Conservation (phyloP, 78 protist species). For the Isochrysis galbana region DNA sequence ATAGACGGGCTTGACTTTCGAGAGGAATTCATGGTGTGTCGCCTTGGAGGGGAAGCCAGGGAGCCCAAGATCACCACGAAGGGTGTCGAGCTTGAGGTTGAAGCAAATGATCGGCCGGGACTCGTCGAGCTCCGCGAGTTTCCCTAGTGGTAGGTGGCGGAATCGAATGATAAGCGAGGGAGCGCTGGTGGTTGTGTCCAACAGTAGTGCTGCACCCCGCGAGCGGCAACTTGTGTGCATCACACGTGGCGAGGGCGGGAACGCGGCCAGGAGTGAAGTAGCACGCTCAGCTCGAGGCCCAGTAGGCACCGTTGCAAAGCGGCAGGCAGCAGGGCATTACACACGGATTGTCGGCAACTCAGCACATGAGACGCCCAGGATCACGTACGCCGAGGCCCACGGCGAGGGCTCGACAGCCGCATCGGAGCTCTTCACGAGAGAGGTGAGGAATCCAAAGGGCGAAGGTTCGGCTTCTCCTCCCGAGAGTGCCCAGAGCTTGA, state of each 20-base stretch:
- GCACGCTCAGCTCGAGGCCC: too few relatives aligned
- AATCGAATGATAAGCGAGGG: too few relatives aligned
- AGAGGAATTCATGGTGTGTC: not conserved
- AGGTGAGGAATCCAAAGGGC: not conserved
- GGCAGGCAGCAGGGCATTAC: too few relatives aligned
- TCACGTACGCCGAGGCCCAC: not conserved
- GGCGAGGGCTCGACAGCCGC: not conserved
- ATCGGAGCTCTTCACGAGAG: not conserved
- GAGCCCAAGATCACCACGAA: conserved; percentile 15
- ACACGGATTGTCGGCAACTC: not conserved
- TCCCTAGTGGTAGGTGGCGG: too few relatives aligned
- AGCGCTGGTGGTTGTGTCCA: too few relatives aligned
- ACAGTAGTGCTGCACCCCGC: too few relatives aligned
- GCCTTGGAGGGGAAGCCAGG: not conserved
- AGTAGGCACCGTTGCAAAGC: too few relatives aligned
- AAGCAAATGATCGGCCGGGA: not conserved
- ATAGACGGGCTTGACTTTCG: not conserved
- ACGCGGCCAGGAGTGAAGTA: too few relatives aligned
- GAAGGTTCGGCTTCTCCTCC: not conserved
- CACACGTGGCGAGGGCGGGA: too few relatives aligned
- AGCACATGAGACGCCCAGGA: not conserved
- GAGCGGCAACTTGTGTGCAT: too few relatives aligned
- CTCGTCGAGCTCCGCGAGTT: not conserved
- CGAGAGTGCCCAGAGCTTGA: not conserved
- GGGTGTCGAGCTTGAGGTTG: not conserved